Base-by-base conservation (phyloP, 352 stramenopile species). In the Phytophthora megakarya region DNA sequence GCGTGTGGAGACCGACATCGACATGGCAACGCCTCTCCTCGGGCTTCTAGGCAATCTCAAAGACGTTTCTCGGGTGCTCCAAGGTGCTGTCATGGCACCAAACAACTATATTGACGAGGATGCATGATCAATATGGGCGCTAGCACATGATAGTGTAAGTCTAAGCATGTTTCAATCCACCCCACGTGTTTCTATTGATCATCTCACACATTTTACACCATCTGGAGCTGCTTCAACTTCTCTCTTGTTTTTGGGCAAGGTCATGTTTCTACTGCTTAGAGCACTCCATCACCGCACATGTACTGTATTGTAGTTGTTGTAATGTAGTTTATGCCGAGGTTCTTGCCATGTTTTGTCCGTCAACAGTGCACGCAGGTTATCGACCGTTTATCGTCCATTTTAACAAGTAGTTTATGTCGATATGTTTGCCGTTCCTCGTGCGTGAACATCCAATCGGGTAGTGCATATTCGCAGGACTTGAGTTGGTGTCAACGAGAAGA, bases 381-480 rank as follows among this genome's bases (percentile, higher is more conserved):
- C n/a, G n/a, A n/a, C n/a, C n/a, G n/a, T n/a, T n/a, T n/a, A n/a
- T n/a, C n/a, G n/a, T n/a, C n/a, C n/a, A n/a, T n/a, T n/a, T n/a
- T n/a, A n/a, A n/a, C n/a, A n/a, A 18, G 19, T 48, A 22, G 15
- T 18, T 60, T 38, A 60, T 33, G 28, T 19, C 32, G 13, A 40
- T 19, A n/a, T 35, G 12, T 28, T 19, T 38, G 40, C 22, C 23
- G n/a, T 13, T 40, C 60, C 26, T 58, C 50, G 50, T 15, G 33
- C 38, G 22, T 61, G 45, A 33, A 70, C 42, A 61, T 75, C 45
- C 16, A 75, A 21, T 19, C 65, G 61, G 12, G 44, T 64, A 22
- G 65, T 57, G 56, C 70, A 74, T 63, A 78, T 78, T 51, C 42
- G 42, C 26, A 70, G 38, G 23, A 90, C 78, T 71, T 88, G 67